Percentiles rank a stretch among this genome's conserved stretches.
Evolutionary conservation across 1,284 basidiomycete genomes (phyloP).

Genomic region (Fistulina hepatica): DNA sequence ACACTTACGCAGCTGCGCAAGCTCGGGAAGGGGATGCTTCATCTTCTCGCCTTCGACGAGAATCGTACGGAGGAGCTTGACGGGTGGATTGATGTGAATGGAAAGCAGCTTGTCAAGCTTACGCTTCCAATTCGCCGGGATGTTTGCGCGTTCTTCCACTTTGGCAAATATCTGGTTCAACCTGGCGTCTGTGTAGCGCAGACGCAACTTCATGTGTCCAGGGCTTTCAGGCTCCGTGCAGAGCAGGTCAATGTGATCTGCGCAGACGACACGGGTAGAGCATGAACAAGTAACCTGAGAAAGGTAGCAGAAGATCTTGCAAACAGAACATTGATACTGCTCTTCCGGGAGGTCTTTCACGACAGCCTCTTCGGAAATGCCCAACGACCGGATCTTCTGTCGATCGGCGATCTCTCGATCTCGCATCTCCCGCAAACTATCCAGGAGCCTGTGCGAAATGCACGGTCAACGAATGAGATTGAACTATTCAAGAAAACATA

Average conservation of each 20-base stretch:
- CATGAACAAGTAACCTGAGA: constrained; percentile 83
- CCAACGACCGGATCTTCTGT: constrained; percentile 41
- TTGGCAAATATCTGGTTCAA: constrained; percentile 57
- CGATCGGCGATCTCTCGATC: constrained; percentile 73
- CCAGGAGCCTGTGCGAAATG: constrained; percentile 54
- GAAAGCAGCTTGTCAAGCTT: constrained; percentile 61
- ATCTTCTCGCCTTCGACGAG: constrained; percentile 84
- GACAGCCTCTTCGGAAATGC: constrained; percentile 61
- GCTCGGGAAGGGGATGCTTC: constrained; percentile 61
- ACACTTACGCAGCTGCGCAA: constrained; percentile 65
- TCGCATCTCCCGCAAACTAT: constrained; percentile 82
- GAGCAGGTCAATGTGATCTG: constrained; percentile 73
- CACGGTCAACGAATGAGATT: constrained; percentile 14
- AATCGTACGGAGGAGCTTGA: constrained; percentile 68
- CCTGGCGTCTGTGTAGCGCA: constrained; percentile 76
- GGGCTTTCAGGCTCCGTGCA: constrained; percentile 49
- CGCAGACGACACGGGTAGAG: constrained; percentile 68
- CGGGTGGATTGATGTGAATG: constrained; percentile 58
- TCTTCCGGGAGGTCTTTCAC: constrained; percentile 81
- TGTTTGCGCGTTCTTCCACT: constrained; percentile 60
- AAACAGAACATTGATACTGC: constrained; percentile 89
- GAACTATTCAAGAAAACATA: constrained; percentile 29
- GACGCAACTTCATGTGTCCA: constrained; percentile 57
- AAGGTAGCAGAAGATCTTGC: constrained; percentile 94
- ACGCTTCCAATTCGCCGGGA: constrained; percentile 66